Conservation (phyloP, 176 grass and related monocot genomes). For the Phragmites australis region DNA sequence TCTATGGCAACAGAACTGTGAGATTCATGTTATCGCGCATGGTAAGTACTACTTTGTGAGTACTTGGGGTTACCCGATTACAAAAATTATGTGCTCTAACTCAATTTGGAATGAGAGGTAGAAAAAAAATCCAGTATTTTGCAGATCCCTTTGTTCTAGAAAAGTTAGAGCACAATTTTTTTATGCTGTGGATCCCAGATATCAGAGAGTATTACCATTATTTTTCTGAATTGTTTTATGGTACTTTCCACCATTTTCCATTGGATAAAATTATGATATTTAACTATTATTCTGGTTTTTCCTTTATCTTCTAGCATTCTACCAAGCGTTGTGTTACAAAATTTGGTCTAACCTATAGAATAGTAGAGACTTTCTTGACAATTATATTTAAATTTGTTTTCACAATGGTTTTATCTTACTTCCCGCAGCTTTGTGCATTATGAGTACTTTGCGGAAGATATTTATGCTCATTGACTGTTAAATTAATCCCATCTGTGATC, state of each 20-base stretch:
- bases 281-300: background rate
- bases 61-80: constrained; percentile 22
- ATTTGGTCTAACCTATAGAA: background rate
- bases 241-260: background rate
- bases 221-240: constrained; percentile 16
- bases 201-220: background rate
- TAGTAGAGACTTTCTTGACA: background rate
- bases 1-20: constrained; percentile 82
- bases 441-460: background rate
- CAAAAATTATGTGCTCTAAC: background rate
- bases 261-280: background rate
- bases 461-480: background rate
- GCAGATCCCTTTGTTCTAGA: background rate
- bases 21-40: constrained; percentile 98
- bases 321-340: background rate
- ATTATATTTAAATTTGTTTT: background rate
- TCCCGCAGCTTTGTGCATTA: background rate
- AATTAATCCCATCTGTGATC: background rate
- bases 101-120: background rate
- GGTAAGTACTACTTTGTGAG: constrained; percentile 57
- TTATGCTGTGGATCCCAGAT: background rate
- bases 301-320: background rate
- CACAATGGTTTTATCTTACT: background rate
- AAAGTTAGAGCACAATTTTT: background rate
- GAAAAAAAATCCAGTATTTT: background rate